Percentiles rank a stretch among this genome's conserved stretches.
Evolutionary conservation across 208 protist species (phyloP).

Genomic region (Wallacemonas rigidus): DNA sequence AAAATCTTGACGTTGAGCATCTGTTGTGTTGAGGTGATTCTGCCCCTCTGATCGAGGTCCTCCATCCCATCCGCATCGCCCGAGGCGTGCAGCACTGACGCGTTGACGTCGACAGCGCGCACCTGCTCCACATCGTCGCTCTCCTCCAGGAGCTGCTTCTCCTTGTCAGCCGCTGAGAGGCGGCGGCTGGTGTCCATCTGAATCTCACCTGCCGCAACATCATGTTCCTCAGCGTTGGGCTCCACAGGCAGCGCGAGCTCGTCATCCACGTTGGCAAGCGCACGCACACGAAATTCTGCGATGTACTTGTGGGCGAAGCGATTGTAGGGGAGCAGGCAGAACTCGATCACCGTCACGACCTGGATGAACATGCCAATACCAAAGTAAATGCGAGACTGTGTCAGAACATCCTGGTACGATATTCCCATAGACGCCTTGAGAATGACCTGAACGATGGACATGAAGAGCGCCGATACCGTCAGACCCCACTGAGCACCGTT

Average conservation of each 20-base stretch:
- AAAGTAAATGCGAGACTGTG: conserved; percentile 78
- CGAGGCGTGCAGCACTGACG: conserved; percentile 35
- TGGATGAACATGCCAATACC: conserved; percentile 64
- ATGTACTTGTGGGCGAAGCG: conserved; percentile 72
- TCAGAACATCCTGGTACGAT: conserved; percentile 49
- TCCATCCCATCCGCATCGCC: conserved; percentile 64
- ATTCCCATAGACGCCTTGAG: conserved; percentile 70
- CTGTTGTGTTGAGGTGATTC: conserved; percentile 63
- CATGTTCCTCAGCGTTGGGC: conserved; percentile 15
- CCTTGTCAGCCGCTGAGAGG: conserved; percentile 13
- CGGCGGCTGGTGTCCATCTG: conserved; percentile 12
- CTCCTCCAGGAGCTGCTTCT: conserved; percentile 20
- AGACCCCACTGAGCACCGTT: conserved; percentile 73
- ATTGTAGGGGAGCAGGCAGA: conserved; percentile 55
- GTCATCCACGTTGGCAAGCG: neutral
- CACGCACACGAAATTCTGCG: conserved; percentile 55
- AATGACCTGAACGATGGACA: conserved; percentile 71
- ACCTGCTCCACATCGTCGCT: conserved; percentile 34
- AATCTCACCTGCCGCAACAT: neutral
- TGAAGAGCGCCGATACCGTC: conserved; percentile 53
- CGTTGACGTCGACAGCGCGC: conserved; percentile 27
- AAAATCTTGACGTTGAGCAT: conserved; percentile 48
- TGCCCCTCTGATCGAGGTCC: conserved; percentile 47
- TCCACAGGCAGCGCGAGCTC: conserved; percentile 5
- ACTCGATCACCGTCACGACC: conserved; percentile 39